These are phyloP conservation scores for Gracilaria gracilis DNA, from an alignment of 23 red algal genomes.

Conservation along the genomic window DNA sequence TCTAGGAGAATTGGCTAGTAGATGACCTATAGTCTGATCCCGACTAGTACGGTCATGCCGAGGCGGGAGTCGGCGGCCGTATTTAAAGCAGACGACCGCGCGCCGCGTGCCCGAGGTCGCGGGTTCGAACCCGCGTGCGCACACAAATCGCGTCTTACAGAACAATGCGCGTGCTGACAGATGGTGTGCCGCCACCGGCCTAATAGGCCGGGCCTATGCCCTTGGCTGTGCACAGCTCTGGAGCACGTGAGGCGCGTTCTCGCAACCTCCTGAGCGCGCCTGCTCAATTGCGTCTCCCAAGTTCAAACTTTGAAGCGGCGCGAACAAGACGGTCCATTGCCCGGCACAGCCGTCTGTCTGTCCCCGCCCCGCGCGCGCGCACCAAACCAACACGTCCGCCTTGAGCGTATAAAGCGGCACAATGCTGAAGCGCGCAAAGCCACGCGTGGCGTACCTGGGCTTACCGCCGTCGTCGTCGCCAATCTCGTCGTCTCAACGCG, in stretches of 20 bases:
- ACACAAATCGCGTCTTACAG: not conserved
- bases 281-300: not conserved
- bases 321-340: no score
- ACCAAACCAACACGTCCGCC: no score
- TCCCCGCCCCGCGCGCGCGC: not conserved
- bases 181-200: not conserved
- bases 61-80: not conserved
- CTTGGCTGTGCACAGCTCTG: no score
- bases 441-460: not conserved
- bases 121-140: slow-evolving; percentile 3
- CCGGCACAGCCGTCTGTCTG: no score
- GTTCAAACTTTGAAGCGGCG: no score
- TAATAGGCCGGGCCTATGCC: no score
- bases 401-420: slow-evolving; percentile 5
- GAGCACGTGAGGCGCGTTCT: no score
- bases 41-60: slow-evolving; percentile 65
- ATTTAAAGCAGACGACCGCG: slow-evolving; percentile 20
- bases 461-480: not conserved
- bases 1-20: slow-evolving; percentile 36
- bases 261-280: not conserved
- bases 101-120: not conserved
- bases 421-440: not conserved
- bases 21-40: slow-evolving; percentile 71
- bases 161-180: not conserved
- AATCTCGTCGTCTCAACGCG: slow-evolving; percentile 12